phyloP scores from a whole-genome alignment of 2,329 filamentous ascomycete species.

The Cladophialophora immunda region DNA sequence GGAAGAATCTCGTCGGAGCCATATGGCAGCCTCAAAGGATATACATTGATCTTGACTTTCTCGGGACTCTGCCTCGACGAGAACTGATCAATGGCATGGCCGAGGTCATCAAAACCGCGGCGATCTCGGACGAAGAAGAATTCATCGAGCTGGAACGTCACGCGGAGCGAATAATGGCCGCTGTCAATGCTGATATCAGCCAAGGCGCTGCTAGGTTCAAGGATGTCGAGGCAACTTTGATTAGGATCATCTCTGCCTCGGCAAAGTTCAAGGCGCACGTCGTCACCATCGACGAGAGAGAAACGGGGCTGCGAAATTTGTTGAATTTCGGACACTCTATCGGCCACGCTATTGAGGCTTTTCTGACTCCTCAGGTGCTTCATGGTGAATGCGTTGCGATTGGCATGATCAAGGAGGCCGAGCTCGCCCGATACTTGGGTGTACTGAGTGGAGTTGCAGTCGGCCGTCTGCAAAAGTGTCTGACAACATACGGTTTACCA shows the following conservation, averaged over 20 bases:
- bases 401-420: slow-evolving; percentile 98
- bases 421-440: slow-evolving; percentile 87
- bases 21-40: slow-evolving; percentile 97
- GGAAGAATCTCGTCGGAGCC: slow-evolving; percentile 93
- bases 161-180: slow-evolving; percentile 76
- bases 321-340: slow-evolving; percentile 99
- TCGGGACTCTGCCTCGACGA: slow-evolving; percentile 86
- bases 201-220: slow-evolving; percentile 69
- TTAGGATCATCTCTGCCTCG: slow-evolving; percentile 84
- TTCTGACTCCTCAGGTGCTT: slow-evolving; percentile 91
- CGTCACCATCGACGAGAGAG: slow-evolving; percentile 91
- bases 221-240: slow-evolving; percentile 74
- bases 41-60: slow-evolving; percentile 91
- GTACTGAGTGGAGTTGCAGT: slow-evolving; percentile 86
- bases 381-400: slow-evolving; percentile 97
- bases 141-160: slow-evolving; percentile 86
- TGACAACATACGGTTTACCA: slow-evolving; percentile 90
- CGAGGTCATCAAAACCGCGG: slow-evolving; percentile 96
- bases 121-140: slow-evolving; percentile 90
- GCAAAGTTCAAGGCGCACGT: slow-evolving; percentile 94
- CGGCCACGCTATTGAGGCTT: slow-evolving; percentile 94
- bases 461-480: slow-evolving; percentile 88
- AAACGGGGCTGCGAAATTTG: slow-evolving; percentile 91
- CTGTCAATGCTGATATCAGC: slow-evolving; percentile 70
- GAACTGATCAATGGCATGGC: slow-evolving; percentile 99